Percentiles rank a stretch among this genome's conserved stretches.
phyloP scores from a whole-genome alignment of 441 rosid species.

The Capsella rubella region DNA sequence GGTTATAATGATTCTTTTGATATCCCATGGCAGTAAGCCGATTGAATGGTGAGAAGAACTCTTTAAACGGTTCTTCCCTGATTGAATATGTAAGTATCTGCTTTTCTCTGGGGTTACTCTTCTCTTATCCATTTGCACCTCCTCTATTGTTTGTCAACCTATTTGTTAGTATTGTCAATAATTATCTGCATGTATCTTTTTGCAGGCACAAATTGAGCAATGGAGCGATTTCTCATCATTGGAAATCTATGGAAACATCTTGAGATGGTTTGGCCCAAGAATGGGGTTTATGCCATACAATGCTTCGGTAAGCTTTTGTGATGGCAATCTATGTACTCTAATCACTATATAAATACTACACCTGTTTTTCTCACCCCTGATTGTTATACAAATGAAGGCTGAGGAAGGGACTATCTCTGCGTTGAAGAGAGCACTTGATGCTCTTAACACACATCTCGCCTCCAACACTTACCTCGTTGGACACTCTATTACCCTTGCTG shows the following conservation, averaged over 20 bases:
- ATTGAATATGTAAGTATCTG: slow-evolving; percentile 65
- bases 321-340: not conserved
- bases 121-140: not conserved
- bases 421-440: slow-evolving; percentile 80
- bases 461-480: slow-evolving; percentile 86
- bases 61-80: slow-evolving; percentile 67
- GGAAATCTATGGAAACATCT: slow-evolving; percentile 71
- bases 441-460: slow-evolving; percentile 73
- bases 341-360: not conserved
- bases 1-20: slow-evolving; percentile 17
- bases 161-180: slow-evolving; percentile 6
- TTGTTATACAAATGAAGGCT: slow-evolving; percentile 50
- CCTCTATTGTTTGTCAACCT: not conserved
- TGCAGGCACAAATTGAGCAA: slow-evolving; percentile 84
- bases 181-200: slow-evolving; percentile 7
- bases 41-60: slow-evolving; percentile 60
- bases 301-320: slow-evolving; percentile 63
- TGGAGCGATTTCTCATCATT: slow-evolving; percentile 85
- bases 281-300: slow-evolving; percentile 54
- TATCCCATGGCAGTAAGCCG: slow-evolving; percentile 55
- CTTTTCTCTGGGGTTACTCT: not conserved
- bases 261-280: slow-evolving; percentile 68
- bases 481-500: slow-evolving; percentile 84
- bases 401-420: slow-evolving; percentile 83
- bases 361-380: slow-evolving; percentile 12